Evolutionary conservation across 805 yeast species (phyloP).

Genomic region (Candida silvatica): DNA sequence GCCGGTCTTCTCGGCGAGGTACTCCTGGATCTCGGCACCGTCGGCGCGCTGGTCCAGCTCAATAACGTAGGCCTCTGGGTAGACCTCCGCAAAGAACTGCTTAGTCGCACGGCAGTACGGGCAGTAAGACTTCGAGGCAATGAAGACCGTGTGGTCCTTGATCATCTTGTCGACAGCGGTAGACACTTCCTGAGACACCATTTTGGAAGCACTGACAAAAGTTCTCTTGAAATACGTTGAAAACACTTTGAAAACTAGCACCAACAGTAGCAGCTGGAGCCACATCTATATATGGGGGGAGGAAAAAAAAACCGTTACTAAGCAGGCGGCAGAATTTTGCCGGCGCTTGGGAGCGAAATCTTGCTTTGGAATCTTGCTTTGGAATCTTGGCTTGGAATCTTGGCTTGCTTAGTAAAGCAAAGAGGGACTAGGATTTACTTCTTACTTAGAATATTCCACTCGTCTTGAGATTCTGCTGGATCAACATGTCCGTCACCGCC

Average conservation of each 20-base stretch:
- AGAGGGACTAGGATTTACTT: too few relatives aligned
- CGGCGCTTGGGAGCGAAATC: too few relatives aligned
- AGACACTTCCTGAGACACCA: slow-evolving; percentile 53
- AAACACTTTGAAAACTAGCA: slow-evolving; percentile 20
- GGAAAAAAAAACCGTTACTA: too few relatives aligned
- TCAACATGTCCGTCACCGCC: slow-evolving; percentile 87
- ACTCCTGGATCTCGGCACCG: slow-evolving; percentile 76
- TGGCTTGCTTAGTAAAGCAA: too few relatives aligned
- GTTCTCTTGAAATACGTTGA: slow-evolving; percentile 20
- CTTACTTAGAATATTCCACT: slow-evolving; percentile 65
- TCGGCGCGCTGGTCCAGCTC: slow-evolving; percentile 51
- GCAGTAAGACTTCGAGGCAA: slow-evolving; percentile 77
- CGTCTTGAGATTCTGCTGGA: slow-evolving; percentile 71
- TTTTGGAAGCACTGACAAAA: slow-evolving; percentile 25
- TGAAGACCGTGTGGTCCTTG: slow-evolving; percentile 56
- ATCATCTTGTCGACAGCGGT: slow-evolving; percentile 57
- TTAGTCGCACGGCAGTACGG: slow-evolving; percentile 53
- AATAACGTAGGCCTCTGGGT: slow-evolving; percentile 42
- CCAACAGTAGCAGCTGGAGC: too few relatives aligned
- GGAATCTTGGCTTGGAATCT: neutral
- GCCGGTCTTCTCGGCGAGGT: slow-evolving; percentile 68
- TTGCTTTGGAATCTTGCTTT: neutral
- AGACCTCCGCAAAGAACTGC: slow-evolving; percentile 27
- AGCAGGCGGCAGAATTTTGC: too few relatives aligned
- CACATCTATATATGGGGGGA: too few relatives aligned